phyloP scores from a whole-genome alignment of 2,329 filamentous ascomycete genomes.

The Alternaria burnsii region DNA sequence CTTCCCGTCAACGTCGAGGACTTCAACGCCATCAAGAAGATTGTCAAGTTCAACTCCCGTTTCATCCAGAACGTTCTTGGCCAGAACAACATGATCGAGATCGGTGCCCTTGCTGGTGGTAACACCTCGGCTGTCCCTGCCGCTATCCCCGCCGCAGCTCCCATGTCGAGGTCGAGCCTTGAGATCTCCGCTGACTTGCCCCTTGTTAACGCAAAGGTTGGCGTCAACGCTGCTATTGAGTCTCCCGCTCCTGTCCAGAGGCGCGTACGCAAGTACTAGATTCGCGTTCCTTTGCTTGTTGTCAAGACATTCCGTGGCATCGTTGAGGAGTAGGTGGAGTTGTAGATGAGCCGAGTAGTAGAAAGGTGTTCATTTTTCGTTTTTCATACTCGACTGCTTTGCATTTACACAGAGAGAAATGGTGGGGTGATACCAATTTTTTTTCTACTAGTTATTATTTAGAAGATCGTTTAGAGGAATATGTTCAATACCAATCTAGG shows the following conservation, averaged over 20 bases:
- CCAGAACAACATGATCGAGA: slow-evolving; percentile 53
- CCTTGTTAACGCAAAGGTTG: neutral
- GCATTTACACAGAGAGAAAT: too few relatives aligned
- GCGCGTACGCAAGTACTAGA: slow-evolving; percentile 2
- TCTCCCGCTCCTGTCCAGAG: neutral
- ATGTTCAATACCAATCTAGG: neutral
- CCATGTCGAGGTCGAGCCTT: neutral
- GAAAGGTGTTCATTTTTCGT: neutral
- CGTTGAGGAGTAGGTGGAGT: neutral
- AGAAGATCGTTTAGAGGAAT: neutral
- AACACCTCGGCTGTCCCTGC: slow-evolving; percentile 9
- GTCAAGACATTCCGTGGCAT: neutral
- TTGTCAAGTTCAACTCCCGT: slow-evolving; percentile 65
- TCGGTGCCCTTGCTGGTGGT: slow-evolving; percentile 19
- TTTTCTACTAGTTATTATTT: neutral
- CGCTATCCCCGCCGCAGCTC: neutral
- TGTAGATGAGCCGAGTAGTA: neutral
- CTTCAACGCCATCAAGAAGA: slow-evolving; percentile 61
- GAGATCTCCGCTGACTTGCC: neutral
- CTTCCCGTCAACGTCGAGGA: slow-evolving; percentile 59
- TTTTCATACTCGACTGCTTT: neutral
- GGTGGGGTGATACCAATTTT: neutral
- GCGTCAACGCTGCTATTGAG: neutral
- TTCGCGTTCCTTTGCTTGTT: neutral
- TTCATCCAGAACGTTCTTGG: slow-evolving; percentile 63